Evolutionary conservation across 2,329 filamentous ascomycete species (phyloP), one percentile per base, ranked within the genome.

Genomic region (Penicillium occitanis): DNA sequence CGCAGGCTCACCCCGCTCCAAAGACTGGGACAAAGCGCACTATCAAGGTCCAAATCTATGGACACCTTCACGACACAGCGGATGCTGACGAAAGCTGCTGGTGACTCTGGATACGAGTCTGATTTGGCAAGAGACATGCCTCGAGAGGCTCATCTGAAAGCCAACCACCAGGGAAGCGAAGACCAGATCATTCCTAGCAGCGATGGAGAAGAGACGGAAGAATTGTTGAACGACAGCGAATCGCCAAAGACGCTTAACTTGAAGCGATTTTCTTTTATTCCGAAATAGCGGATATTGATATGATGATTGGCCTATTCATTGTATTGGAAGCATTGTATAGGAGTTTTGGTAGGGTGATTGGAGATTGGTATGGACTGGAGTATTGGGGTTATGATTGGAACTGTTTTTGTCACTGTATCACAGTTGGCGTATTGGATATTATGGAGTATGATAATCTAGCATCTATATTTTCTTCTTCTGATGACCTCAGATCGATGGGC

Each of bases 141-240:
- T 17, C 48, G 33, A 17, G 22, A 62, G 37, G n/a, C 44, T 13
- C 13, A 33, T 13, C 30, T 35, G 7, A 40, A 48, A 51, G 40
- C 42, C 19, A 61, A 59, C 57, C 42, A 42, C 51, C 74, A 75
- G 53, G 84, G 84, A 2, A 86, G 84, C 67, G 84, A 86, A 69
- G 84, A 86, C 69, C 70, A 81, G 44, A 80, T 86, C 22, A 72
- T 85, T 46, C 82, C 81, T 22, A 78, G 82, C 65, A 85, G 82
- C 60, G 83, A 85, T 50, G 81, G 81, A 3, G 81, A 81, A 6
- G 76, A 77, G n/a, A 74, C 77, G 14, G 73, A 73, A 10, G 73
- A 73, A 19, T 65, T 60, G 13, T 33, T 53, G 5, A 64, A 53
- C 28, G 67, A 66, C 14, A 63, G 33, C 51, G 65, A 61, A 11